Conservation (phyloP, 768 basidiomycete genomes). For the Russula ochroleuca region DNA sequence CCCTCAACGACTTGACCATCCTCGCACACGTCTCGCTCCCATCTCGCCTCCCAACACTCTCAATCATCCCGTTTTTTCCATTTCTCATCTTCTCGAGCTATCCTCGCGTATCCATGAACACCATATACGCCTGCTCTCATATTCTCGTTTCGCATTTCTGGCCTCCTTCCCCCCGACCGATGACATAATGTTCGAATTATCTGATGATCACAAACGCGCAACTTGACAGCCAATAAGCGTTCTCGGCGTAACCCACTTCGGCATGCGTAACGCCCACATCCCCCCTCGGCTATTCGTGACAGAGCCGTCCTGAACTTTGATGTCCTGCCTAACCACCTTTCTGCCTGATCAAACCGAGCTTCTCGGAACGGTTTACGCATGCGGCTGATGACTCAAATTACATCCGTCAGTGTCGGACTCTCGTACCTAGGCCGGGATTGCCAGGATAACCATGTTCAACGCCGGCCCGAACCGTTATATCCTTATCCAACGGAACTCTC, state of each 20-base stretch:
- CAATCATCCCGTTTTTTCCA: slow-evolving; percentile 4
- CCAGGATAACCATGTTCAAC: neutral
- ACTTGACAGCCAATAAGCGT: slow-evolving; percentile 8
- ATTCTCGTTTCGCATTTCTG: neutral
- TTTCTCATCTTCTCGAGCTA: neutral
- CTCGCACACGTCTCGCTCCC: slow-evolving; percentile 14
- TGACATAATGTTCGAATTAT: slow-evolving; percentile 1
- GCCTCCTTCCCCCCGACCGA: slow-evolving; percentile 1
- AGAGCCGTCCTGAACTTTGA: neutral
- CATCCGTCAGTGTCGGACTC: slow-evolving; percentile 2
- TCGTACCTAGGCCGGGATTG: neutral
- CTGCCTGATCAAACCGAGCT: slow-evolving; percentile 11
- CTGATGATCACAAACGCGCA: neutral
- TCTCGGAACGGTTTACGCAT: slow-evolving; percentile 2
- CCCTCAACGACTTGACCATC: neutral
- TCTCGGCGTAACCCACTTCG: neutral
- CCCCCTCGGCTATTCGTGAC: slow-evolving; percentile 11
- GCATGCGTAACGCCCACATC: neutral
- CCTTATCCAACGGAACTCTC: slow-evolving; percentile 10
- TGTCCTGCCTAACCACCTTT: neutral
- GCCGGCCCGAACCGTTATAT: slow-evolving; percentile 1
- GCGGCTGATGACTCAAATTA: neutral
- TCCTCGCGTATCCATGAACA: neutral
- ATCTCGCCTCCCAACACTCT: slow-evolving; percentile 9
- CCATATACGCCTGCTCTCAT: neutral